Evolutionary conservation across 75 land plant species (phyloP), one percentile per base, ranked within the genome.

Genomic region (Selaginella moellendorffii): DNA sequence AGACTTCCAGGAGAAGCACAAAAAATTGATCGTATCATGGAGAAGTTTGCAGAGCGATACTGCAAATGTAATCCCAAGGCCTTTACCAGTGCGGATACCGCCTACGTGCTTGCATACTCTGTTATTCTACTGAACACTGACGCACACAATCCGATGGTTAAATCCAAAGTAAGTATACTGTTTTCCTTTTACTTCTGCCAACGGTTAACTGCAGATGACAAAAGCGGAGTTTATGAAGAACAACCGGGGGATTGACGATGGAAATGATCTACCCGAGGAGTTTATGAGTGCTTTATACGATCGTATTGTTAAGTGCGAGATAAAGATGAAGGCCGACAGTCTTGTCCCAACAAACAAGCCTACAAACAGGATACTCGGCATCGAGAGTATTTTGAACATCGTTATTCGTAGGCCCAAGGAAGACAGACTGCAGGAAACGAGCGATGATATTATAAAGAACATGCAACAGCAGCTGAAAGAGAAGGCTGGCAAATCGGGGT

Each of bases 1-100:
- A 89, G 99, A 65, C 72, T 95, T 31, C 99, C 99, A 64, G 99
- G 99, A 53, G 99, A 95, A 73, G 99, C 99, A 42, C 99, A 95
- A 68, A 95, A 95, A 74, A 95, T 95, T 63, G 99, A 95, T 74
- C 77, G 97, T 26, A 95, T 95, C 12, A 95, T 90, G 88, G 99
- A 95, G 62, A 95, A 95, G 63, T 95, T 95, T 82, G 88, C 99
- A 54, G 97, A 89, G 62, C 77, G 99, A 42, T 95, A 80, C 46
- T 90, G 97, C 67, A 95, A 95, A 69, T 95, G 99, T 67, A 95
- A 95, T 73, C 91, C 91, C 28, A 84, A 84, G 75, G 86, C 77
- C 26, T 95, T 95, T 53, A 77, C 76, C 27, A 95, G 99, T 82
- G 97, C 99, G 62, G 99, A 95, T 63, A 95, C 99, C 29, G 99